A percentile compares a stretch with the other conserved stretches of the same genome.
Conservation (phyloP, 2,329 filamentous ascomycete genomes). For the Aspergillus bombycis region DNA sequence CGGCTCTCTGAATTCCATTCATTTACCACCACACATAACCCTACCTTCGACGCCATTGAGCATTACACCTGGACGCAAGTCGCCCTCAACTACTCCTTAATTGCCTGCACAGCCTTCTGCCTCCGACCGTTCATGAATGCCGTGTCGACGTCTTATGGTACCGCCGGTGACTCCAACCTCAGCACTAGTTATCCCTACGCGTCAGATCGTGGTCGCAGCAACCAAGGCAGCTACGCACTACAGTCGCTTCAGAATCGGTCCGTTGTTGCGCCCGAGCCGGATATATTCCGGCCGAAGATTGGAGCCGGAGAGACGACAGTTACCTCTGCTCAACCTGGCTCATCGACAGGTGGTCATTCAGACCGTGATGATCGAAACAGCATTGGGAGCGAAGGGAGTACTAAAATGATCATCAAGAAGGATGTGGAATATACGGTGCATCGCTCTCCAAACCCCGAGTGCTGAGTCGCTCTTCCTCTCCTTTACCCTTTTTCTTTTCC, state of each 20-base stretch:
- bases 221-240: background rate
- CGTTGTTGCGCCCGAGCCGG: background rate
- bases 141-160: slow-evolving; percentile 22
- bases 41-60: slow-evolving; percentile 27
- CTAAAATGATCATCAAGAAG: slow-evolving; percentile 17
- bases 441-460: background rate
- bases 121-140: slow-evolving; percentile 28
- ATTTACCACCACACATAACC: slow-evolving; percentile 29
- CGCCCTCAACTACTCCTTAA: slow-evolving; percentile 24
- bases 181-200: slow-evolving; percentile 8
- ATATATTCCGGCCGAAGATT: background rate
- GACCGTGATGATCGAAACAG: slow-evolving; percentile 13
- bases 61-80: slow-evolving; percentile 31
- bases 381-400: slow-evolving; percentile 11
- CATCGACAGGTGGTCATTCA: background rate
- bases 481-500: background rate
- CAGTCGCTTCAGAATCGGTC: slow-evolving; percentile 1
- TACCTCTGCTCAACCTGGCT: background rate
- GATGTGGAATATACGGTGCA: slow-evolving; percentile 13
- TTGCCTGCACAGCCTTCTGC: slow-evolving; percentile 27
- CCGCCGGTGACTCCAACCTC: slow-evolving; percentile 16
- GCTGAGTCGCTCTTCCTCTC: background rate
- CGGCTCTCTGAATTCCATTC: slow-evolving; percentile 31
- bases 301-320: background rate
- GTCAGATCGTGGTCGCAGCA: slow-evolving; percentile 1